Conservation (phyloP, 2,329 filamentous ascomycete species). For the Alternaria sp. region DNA sequence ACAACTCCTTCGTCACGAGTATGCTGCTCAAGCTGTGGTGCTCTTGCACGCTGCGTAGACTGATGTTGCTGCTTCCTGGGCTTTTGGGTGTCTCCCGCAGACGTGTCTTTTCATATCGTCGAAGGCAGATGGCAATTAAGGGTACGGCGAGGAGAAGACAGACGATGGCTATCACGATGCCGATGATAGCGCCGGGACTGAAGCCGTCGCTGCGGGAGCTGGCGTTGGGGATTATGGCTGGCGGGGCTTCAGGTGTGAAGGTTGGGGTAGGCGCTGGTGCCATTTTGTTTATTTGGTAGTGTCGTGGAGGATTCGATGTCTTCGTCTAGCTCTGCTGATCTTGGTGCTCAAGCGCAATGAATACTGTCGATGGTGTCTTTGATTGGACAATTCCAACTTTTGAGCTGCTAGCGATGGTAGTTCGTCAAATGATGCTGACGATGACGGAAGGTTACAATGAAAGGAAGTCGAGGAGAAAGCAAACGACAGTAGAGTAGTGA, state of each 20-base stretch:
- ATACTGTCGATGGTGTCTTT: not conserved
- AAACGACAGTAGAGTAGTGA: not conserved
- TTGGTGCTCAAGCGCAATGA: not conserved
- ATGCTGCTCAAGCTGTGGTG: slow-evolving; percentile 32
- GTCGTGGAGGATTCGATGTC: not conserved
- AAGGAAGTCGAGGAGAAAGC: not conserved
- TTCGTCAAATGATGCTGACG: not conserved
- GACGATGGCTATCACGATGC: slow-evolving; percentile 32
- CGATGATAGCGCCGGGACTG: slow-evolving; percentile 30
- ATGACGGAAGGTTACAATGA: not conserved
- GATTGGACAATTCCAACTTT: too few relatives aligned
- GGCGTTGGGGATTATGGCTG: slow-evolving; percentile 5
- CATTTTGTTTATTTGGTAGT: not conserved
- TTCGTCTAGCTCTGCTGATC: not conserved
- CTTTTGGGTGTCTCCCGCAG: slow-evolving; percentile 27
- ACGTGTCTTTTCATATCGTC: slow-evolving; percentile 29
- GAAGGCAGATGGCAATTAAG: slow-evolving; percentile 28
- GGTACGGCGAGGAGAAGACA: slow-evolving; percentile 29
- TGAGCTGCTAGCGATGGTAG: not conserved
- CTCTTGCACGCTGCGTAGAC: slow-evolving; percentile 23
- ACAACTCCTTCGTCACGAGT: slow-evolving; percentile 33
- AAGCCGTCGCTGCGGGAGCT: slow-evolving; percentile 23
- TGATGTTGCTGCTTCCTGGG: slow-evolving; percentile 12
- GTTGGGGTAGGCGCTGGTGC: slow-evolving; percentile 1
- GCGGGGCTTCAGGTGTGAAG: slow-evolving; percentile 21